These are phyloP conservation scores for Panicum hallii DNA, from an alignment of 202 grass and related monocot genomes.

Conservation along the genomic window DNA sequence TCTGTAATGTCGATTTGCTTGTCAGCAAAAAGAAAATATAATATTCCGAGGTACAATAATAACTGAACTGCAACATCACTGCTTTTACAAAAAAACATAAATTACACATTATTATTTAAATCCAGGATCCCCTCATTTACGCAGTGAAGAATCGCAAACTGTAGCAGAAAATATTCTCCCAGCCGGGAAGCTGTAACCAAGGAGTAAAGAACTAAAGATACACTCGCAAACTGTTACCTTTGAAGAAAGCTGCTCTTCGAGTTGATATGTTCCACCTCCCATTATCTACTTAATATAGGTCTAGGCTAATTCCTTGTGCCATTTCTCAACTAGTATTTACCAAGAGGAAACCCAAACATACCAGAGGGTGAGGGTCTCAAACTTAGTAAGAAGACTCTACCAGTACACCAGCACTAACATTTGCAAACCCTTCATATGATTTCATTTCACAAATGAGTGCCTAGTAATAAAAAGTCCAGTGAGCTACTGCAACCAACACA, in stretches of 20 bases:
- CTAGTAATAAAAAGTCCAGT: conserved; percentile 18
- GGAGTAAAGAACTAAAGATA: background rate
- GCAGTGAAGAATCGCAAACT: background rate
- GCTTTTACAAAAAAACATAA: background rate
- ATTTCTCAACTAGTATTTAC: background rate
- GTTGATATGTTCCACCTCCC: background rate
- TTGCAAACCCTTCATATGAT: background rate
- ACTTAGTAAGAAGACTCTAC: background rate
- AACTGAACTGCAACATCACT: background rate
- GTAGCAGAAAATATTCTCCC: conserved; percentile 2
- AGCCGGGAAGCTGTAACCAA: background rate
- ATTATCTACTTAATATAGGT: background rate
- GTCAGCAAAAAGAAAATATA: background rate
- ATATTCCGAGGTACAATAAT: background rate
- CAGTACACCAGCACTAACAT: background rate
- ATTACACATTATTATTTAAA: background rate
- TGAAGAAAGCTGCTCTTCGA: background rate
- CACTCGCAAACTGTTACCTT: background rate
- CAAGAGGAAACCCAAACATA: conserved; percentile 1
- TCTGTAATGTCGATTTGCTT: conserved; percentile 47
- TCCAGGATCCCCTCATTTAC: background rate
- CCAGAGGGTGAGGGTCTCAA: background rate
- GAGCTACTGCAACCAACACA: background rate
- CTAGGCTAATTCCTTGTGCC: background rate
- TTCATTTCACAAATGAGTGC: background rate